Evolutionary conservation across 2,329 filamentous ascomycete genomes (phyloP), one percentile per base, ranked within the genome.

Genomic region (Aspergillus texensis): DNA sequence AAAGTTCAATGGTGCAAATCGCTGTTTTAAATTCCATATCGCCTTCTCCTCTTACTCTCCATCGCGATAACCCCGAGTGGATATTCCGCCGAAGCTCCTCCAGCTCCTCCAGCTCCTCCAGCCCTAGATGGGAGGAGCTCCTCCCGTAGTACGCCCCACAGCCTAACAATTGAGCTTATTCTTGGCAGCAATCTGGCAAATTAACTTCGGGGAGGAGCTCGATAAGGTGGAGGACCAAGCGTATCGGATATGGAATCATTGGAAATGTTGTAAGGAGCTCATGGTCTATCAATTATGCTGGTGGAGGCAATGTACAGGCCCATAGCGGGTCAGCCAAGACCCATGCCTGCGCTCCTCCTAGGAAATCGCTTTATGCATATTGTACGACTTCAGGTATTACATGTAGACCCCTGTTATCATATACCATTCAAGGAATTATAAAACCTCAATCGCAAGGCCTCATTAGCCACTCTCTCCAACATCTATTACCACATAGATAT

Each of bases 51-150:
- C 16, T 6, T 34, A 4, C 16, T 34, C 0, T 34, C 12, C 24
- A 48, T 48, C 21, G 14, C 45, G 45, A 48, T 48, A 19, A 26
- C 12, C 6, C 34, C 14, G 34, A 48, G n/a, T 16, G 24, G 24
- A 26, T 28, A 11, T 28, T n/a, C 24, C 30, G 50, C 26, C 19
- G 30, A 30, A 53, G 50, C 50, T 53, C 50, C 50, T 53, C 50
- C 50, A 21, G 24, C 50, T 53, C 50, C 50, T 53, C 50, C 50
- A 34, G 24, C 50, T 53, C 50, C 50, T 53, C 50, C 50, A 34
- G 24, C 30, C 50, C 26, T 53, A 53, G 6, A 2, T 28, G 14
- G 28, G 50, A 53, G 50, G 50, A 53, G 50, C 50, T 34, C 50
- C 50, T 53, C 50, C 45, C 50, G 24, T 6, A 19, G 9, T 2